A percentile compares a stretch with the other conserved stretches of the same genome.
Conservation (phyloP, 2,329 filamentous ascomycete genomes). For the Karstenula rhodostoma region DNA sequence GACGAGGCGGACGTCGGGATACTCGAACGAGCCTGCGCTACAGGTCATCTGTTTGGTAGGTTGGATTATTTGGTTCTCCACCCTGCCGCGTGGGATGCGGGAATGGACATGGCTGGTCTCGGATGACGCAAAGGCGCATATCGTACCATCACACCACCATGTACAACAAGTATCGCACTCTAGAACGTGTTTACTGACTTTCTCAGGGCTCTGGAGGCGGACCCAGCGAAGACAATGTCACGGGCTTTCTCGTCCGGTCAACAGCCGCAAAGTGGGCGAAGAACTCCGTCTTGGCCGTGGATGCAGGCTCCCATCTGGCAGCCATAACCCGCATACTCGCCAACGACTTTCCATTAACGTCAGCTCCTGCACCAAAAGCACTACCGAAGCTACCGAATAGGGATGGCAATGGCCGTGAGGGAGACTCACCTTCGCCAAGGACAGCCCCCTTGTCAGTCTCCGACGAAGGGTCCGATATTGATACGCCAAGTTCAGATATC, state of each 20-base stretch:
- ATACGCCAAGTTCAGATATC: slow-evolving; percentile 36
- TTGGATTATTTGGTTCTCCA: slow-evolving; percentile 30
- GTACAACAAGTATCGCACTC: not conserved
- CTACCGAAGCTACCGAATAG: slow-evolving; percentile 27
- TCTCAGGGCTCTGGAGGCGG: slow-evolving; percentile 85
- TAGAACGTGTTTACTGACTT: slow-evolving; percentile 22
- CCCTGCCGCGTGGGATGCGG: not conserved
- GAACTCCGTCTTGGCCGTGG: slow-evolving; percentile 87
- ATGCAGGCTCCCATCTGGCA: slow-evolving; percentile 88
- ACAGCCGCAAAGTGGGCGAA: slow-evolving; percentile 79
- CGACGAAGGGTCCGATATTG: slow-evolving; percentile 40
- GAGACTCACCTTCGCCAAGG: slow-evolving; percentile 37
- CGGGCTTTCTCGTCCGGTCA: slow-evolving; percentile 87
- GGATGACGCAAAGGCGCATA: slow-evolving; percentile 6
- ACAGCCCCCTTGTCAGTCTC: slow-evolving; percentile 29
- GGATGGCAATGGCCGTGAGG: slow-evolving; percentile 21
- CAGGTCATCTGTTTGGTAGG: slow-evolving; percentile 60
- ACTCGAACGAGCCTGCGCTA: slow-evolving; percentile 50
- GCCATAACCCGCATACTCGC: slow-evolving; percentile 84
- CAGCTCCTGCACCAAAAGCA: slow-evolving; percentile 26
- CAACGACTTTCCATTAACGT: slow-evolving; percentile 57
- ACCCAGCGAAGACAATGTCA: slow-evolving; percentile 87
- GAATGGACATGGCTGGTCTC: not conserved
- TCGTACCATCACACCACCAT: not conserved
- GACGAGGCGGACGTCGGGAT: slow-evolving; percentile 46